Conservation (phyloP, 768 basidiomycete species). For the Mycena vulgaris region DNA sequence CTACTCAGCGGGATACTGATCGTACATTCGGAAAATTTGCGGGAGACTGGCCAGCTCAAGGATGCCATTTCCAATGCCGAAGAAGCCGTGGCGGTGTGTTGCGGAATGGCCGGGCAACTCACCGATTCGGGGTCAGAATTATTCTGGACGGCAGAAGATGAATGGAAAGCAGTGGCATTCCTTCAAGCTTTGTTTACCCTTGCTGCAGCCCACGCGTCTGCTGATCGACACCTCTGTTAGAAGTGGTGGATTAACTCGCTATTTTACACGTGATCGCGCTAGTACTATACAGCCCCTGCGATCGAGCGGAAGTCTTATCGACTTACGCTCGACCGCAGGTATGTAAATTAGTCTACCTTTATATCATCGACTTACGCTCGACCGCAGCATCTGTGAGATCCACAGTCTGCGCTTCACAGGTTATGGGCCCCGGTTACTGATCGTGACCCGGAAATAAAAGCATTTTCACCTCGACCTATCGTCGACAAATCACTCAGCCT, state of each 20-base stretch:
- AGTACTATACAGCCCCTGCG: conserved; percentile 4
- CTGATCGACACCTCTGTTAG: conserved; percentile 14
- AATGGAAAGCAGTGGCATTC: too few relatives aligned
- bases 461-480: conserved; percentile 1
- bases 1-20: too few relatives aligned
- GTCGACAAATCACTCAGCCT: not conserved
- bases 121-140: too few relatives aligned
- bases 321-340: conserved; percentile 30
- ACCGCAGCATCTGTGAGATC: conserved; percentile 14
- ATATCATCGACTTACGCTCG: conserved; percentile 30
- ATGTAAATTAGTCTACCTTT: not conserved
- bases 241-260: conserved; percentile 13
- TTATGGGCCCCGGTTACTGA: conserved; percentile 23
- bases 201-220: too few relatives aligned
- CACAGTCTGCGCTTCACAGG: conserved; percentile 24
- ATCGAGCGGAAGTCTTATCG: conserved; percentile 15
- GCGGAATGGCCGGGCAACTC: too few relatives aligned
- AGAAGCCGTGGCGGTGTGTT: too few relatives aligned
- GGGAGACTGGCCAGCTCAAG: too few relatives aligned
- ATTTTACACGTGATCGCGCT: conserved; percentile 22
- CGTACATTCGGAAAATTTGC: too few relatives aligned
- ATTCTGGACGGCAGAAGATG: too few relatives aligned
- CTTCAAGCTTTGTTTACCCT: too few relatives aligned
- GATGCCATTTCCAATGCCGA: too few relatives aligned
- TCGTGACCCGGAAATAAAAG: not conserved